Percentiles rank a stretch among this genome's conserved stretches.
Evolutionary conservation across 805 yeast species (phyloP).

Genomic region (Saccharomyces paradoxus): DNA sequence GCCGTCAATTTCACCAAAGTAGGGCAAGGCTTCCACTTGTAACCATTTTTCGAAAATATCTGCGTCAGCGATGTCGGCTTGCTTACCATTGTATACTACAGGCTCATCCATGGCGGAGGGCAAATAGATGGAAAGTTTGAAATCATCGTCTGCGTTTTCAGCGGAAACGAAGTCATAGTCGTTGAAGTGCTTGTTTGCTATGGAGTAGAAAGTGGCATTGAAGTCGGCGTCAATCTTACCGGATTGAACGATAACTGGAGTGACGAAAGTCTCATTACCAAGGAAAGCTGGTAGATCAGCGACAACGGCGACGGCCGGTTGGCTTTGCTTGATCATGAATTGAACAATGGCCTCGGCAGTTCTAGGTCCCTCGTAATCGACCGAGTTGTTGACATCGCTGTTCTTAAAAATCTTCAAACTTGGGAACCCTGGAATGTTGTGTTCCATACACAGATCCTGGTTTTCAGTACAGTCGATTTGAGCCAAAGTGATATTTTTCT

Average conservation of each 20-base stretch:
- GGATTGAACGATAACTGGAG: constrained; percentile 52
- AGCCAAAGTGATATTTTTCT: constrained; percentile 60
- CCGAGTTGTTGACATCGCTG: constrained; percentile 35
- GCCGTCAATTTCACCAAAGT: constrained; percentile 61
- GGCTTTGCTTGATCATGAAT: constrained; percentile 72
- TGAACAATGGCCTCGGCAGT: constrained; percentile 66
- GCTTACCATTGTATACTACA: constrained; percentile 22
- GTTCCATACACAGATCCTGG: constrained; percentile 57
- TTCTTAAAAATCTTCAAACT: constrained; percentile 66
- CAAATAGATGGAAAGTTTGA: constrained; percentile 25
- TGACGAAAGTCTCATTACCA: constrained; percentile 28
- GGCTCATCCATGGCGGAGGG: constrained; percentile 28
- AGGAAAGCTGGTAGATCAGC: constrained; percentile 43
- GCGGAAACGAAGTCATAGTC: constrained; percentile 49
- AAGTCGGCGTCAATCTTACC: constrained; percentile 29
- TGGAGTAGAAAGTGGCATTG: constrained; percentile 49
- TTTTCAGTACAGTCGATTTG: constrained; percentile 83
- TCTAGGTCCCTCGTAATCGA: constrained; percentile 81
- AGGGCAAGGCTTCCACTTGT: constrained; percentile 21
- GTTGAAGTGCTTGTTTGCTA: constrained; percentile 62
- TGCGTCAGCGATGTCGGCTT: constrained; percentile 33
- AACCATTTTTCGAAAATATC: constrained; percentile 38
- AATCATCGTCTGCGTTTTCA: constrained; percentile 32
- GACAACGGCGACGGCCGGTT: constrained; percentile 61
- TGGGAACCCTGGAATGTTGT: constrained; percentile 75